These are phyloP conservation scores for Microcyclospora tardicrescens DNA, from an alignment of 2,329 filamentous ascomycete genomes.

Conservation along the genomic window DNA sequence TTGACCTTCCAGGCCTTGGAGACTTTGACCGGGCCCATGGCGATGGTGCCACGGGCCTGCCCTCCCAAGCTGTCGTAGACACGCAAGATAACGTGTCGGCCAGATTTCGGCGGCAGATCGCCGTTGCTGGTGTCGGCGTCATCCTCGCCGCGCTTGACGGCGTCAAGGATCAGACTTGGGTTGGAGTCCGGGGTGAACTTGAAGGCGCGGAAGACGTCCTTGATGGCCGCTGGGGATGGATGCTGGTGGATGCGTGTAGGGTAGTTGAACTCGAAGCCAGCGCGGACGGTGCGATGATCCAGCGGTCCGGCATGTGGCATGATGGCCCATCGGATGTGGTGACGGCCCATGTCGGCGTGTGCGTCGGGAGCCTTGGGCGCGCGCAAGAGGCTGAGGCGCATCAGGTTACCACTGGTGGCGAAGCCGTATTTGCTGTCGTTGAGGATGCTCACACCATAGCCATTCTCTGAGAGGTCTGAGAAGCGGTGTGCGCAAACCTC, in stretches of 20 bases:
- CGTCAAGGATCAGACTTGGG: conserved; percentile 60
- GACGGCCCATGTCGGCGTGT: conserved; percentile 77
- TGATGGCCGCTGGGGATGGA: conserved; percentile 15
- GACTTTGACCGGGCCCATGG: conserved; percentile 52
- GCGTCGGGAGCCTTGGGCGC: conserved; percentile 87
- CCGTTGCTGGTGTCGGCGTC: conserved; percentile 40
- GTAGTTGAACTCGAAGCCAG: conserved; percentile 83
- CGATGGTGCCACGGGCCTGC: conserved; percentile 56
- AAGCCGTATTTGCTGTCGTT: conserved; percentile 97
- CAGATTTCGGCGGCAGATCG: conserved; percentile 44
- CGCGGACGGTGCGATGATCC: conserved; percentile 60
- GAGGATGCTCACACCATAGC: conserved; percentile 81
- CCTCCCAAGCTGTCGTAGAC: conserved; percentile 86
- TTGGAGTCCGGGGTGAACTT: conserved; percentile 37
- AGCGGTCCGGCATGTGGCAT: conserved; percentile 68
- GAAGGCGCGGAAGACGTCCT: conserved; percentile 41
- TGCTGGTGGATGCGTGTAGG: conserved; percentile 48
- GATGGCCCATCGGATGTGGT: conserved; percentile 81
- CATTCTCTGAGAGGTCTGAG: conserved; percentile 76
- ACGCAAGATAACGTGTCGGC: conserved; percentile 67
- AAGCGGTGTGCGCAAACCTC: conserved; percentile 94
- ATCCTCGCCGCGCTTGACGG: conserved; percentile 69
- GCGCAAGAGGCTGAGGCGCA: conserved; percentile 77
- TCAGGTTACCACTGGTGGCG: conserved; percentile 73
- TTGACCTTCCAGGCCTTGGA: conserved; percentile 74